phyloP scores from a whole-genome alignment of 1,284 basidiomycete species.

The Spongispora temasekensis region DNA sequence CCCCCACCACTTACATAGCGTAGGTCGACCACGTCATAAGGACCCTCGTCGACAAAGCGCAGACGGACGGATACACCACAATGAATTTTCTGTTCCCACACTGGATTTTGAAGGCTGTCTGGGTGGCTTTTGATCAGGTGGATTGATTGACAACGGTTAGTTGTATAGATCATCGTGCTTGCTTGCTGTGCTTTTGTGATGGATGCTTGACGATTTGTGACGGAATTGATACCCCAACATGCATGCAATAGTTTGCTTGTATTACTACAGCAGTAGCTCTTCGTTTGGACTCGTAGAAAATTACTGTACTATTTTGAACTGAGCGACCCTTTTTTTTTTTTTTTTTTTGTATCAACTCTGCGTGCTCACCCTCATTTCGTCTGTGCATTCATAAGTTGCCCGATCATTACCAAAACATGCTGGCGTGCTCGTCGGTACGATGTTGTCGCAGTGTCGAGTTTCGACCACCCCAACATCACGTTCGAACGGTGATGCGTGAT shows the following conservation, averaged over 20 bases:
- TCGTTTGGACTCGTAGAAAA: slow-evolving; percentile 23
- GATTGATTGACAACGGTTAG: slow-evolving; percentile 8
- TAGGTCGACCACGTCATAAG: slow-evolving; percentile 12
- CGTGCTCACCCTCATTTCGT: background rate
- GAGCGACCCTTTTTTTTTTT: background rate
- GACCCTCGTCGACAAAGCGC: slow-evolving; percentile 18
- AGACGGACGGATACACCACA: slow-evolving; percentile 25
- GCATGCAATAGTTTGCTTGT: slow-evolving; percentile 20
- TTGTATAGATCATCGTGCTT: slow-evolving; percentile 9
- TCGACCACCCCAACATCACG: background rate
- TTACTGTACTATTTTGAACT: background rate
- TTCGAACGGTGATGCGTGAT: slow-evolving; percentile 1
- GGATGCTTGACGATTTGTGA: slow-evolving; percentile 13
- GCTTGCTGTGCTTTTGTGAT: slow-evolving; percentile 4
- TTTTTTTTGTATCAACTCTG: background rate
- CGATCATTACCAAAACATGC: background rate
- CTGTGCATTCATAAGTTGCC: background rate
- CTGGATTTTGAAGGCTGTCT: slow-evolving; percentile 46
- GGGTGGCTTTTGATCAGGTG: slow-evolving; percentile 44
- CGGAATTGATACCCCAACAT: slow-evolving; percentile 33
- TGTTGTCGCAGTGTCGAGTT: background rate
- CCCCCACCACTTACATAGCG: slow-evolving; percentile 16
- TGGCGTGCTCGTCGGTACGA: background rate
- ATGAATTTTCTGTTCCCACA: slow-evolving; percentile 33
- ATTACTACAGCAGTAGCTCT: slow-evolving; percentile 18